Base-by-base conservation (phyloP, 2,329 filamentous ascomycete genomes). In the Aspergillus sp. region DNA sequence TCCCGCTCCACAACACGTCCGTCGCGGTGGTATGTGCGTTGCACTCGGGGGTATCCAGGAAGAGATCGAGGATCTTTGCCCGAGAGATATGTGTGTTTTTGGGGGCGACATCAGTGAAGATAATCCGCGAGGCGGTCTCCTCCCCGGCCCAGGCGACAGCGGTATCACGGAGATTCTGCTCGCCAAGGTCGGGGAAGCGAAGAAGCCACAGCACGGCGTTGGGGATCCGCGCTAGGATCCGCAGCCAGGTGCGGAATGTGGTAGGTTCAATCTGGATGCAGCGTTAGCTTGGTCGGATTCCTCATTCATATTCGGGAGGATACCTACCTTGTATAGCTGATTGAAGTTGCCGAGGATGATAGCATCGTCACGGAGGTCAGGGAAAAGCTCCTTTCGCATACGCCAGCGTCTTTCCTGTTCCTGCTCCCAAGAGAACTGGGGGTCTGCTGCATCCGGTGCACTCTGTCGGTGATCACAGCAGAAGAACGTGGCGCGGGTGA, bases 331-430 rank as follows among this genome's bases (percentile, higher is more conserved):
- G 76, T 99, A 99, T 30, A 99, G 79, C 71, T 99, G 94, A 67
- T 99, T 99, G 74, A 99, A 99, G 72, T 99, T 99, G 6, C 90
- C 94, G 53, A 99, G 81, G 62, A 99, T 96, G 63, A 99, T 85
- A 17, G 85, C 82, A 67, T 96, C 87, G 63, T 97, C 88, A 2
- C 84, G 77, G 11, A 99, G 77, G 16, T 82, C 79, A 0, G 94
- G 94, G 64, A 99, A 99, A 36, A 99, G 74, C 62, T 95, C 86
- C 66, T 92, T 95, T 26, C 94, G 87, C 91, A 97, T 96, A 59
- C 83, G 80, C 93, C 94, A 97, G 57, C 94, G 82, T 52, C 87
- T 82, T 19, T 76, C 74, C 69, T 93, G 88, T 72, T 97, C 93
- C 50, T 90, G 85, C 51, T 88, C 83, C 94, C 94, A 99, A 3